phyloP scores from a whole-genome alignment of 2,329 filamentous ascomycete genomes.

The Aspergillus fumigatus region DNA sequence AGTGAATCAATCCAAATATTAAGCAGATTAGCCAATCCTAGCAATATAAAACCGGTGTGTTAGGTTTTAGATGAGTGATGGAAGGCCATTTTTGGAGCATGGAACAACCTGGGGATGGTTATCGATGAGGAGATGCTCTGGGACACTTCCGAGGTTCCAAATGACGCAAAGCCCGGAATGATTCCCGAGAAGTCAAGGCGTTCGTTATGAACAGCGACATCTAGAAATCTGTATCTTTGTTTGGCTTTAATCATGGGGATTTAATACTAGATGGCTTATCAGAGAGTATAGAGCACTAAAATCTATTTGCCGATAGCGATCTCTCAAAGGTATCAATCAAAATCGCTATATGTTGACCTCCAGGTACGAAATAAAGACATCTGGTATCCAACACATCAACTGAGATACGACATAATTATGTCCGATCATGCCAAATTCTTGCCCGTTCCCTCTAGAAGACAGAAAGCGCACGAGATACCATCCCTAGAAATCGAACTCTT shows the following conservation, averaged over 20 bases:
- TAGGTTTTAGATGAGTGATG: background rate
- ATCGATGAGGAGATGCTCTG: background rate
- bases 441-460: background rate
- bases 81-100: background rate
- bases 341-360: conserved; percentile 2
- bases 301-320: background rate
- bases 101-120: background rate
- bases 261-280: background rate
- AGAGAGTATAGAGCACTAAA: background rate
- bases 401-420: conserved; percentile 1
- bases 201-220: background rate
- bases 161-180: conserved; percentile 3
- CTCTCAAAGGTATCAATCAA: background rate
- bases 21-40: too few species aligned
- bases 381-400: conserved; percentile 15
- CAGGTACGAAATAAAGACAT: conserved; percentile 1
- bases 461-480: conserved; percentile 1
- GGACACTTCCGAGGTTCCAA: background rate
- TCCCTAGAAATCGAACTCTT: conserved; percentile 78
- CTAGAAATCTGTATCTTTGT: background rate
- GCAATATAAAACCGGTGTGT: background rate
- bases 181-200: background rate
- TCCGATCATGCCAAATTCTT: background rate
- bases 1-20: background rate
- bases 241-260: background rate